Evolutionary conservation across 495 filamentous ascomycete genomes (phyloP), one percentile per base, ranked within the genome.

Genomic region (Penicillium crystallinum): DNA sequence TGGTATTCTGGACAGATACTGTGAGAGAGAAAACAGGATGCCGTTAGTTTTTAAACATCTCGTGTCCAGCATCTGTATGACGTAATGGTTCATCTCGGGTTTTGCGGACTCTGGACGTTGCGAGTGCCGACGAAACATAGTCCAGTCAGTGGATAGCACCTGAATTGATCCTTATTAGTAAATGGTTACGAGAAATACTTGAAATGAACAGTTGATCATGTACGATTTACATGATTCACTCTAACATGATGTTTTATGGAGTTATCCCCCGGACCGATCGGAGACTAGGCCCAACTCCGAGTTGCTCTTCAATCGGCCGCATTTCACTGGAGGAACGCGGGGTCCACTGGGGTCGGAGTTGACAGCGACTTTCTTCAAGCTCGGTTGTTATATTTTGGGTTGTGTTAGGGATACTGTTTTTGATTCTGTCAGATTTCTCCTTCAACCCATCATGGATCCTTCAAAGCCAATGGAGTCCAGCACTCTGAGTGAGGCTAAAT

Each of bases 401-500:
- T 27, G 19, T 37, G 12, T 11, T 15, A 6, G 34, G n/a, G 14
- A 15, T 17, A 36, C 6, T 17, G n/a, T 2, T 43, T 22, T 29
- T 4, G 3, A 27, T 7, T 27, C 40, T 18, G 4, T 30, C 30
- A 2, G 2, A 29, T 10, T 19, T 21, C 36, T 27, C 21, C 9
- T 35, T 30, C 31, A 14, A 14, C 10, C 18, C 2, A 4, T 14
- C 38, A 71, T 73, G 68, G 66, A 67, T 42, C 29, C 57, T 19
- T 50, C 64, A 27, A 49, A 62, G 17, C 57, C 62, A 36, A 59
- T 45, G 15, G 52, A 47, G 46, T 48, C 63, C 18, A 54, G 46
- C 34, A 58, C 57, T 22, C 48, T 63, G 37, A 52, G 55, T 52
- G 75, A 79, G 59, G 73, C 83, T 14, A 78, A 77, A 53, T 87